These are phyloP conservation scores for Furcasterigmium furcatum DNA, from an alignment of 2,329 filamentous ascomycete genomes.

Conservation along the genomic window DNA sequence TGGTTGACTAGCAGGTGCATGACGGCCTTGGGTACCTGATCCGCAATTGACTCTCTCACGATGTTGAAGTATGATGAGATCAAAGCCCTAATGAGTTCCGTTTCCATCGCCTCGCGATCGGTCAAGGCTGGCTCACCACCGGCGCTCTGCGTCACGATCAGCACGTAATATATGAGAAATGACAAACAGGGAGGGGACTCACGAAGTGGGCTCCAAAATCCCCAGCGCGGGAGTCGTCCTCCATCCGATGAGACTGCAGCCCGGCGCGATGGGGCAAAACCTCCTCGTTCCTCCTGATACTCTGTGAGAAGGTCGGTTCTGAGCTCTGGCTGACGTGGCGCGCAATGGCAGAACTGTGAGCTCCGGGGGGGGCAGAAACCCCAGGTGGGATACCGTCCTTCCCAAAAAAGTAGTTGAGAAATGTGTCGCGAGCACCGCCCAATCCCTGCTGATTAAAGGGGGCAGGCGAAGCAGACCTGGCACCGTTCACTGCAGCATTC, in stretches of 20 bases:
- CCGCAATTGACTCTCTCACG: constrained; percentile 95
- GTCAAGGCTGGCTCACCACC: constrained; percentile 82
- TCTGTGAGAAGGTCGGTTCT: constrained; percentile 81
- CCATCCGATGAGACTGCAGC: constrained; percentile 28
- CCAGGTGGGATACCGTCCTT: constrained; percentile 66
- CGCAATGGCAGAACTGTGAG: constrained; percentile 30
- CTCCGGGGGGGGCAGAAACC: constrained; percentile 33
- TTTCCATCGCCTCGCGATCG: constrained; percentile 94
- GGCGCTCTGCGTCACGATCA: constrained; percentile 39
- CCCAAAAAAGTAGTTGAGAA: constrained; percentile 98
- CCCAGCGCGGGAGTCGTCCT: constrained; percentile 35
- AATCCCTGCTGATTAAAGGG: constrained; percentile 55
- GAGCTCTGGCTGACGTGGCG: constrained; percentile 75
- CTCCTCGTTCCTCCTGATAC: constrained; percentile 70
- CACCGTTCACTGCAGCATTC: constrained; percentile 64
- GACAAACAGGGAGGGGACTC: constrained; percentile 31
- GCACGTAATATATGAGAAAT: constrained; percentile 7
- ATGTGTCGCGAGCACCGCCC: constrained; percentile 77
- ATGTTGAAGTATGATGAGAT: constrained; percentile 99
- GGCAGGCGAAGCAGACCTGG: constrained; percentile 58
- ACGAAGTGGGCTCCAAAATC: constrained; percentile 54
- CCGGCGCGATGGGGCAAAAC: constrained; percentile 51
- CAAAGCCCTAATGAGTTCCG: constrained; percentile 90
- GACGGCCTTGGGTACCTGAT: constrained; percentile 96
- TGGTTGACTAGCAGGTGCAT: constrained; percentile 99